Conservation (phyloP, 2,329 filamentous ascomycete genomes). For the Fusarium odoratissimum region DNA sequence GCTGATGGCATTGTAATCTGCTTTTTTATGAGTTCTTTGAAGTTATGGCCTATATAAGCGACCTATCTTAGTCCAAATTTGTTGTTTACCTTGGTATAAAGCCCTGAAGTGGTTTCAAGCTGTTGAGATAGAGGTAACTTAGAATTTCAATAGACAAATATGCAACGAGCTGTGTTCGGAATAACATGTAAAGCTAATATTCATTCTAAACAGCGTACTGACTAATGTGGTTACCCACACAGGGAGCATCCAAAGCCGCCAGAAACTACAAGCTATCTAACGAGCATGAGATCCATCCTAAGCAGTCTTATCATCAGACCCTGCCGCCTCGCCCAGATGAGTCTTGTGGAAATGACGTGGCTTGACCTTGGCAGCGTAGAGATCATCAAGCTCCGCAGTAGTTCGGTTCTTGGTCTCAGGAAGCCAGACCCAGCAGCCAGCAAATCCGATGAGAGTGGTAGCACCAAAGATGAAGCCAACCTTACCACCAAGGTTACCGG, state of each 20-base stretch:
- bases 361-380: background rate
- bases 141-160: too few relatives aligned
- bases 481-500: slow-evolving; percentile 11
- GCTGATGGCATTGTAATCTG: too few relatives aligned
- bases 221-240: too few relatives aligned
- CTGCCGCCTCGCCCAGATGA: background rate
- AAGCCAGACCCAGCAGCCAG: background rate
- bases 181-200: too few relatives aligned
- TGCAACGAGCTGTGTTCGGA: too few relatives aligned
- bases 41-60: too few relatives aligned
- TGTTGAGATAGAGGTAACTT: too few relatives aligned
- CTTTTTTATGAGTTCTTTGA: too few relatives aligned
- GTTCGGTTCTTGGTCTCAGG: slow-evolving; percentile 7
- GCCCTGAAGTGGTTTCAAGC: too few relatives aligned
- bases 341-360: background rate
- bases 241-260: accelerated
- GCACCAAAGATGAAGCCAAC: slow-evolving; percentile 16
- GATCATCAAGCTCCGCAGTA: background rate
- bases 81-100: too few relatives aligned
- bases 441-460: background rate
- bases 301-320: background rate
- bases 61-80: too few relatives aligned
- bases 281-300: background rate
- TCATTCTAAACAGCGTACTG: too few relatives aligned
- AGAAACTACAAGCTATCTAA: background rate